Base-by-base conservation (phyloP, 768 basidiomycete genomes). In the Daedalea quercina region DNA sequence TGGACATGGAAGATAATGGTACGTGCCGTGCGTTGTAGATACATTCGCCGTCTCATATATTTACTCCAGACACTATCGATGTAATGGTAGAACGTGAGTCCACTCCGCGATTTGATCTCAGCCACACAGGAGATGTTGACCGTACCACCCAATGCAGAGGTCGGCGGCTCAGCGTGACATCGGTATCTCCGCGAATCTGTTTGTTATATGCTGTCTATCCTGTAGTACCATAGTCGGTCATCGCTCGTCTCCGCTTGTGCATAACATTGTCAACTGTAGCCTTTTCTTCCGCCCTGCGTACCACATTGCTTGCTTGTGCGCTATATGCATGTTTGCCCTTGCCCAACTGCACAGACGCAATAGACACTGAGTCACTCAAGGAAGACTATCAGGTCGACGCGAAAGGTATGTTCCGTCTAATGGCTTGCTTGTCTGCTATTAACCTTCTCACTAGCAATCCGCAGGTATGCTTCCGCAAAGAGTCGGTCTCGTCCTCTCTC, bases 81-180 rank as follows among this genome's bases (percentile, higher is more conserved):
- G 94, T 94, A 57, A 90, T 94, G 87, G 88, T 95, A 54, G 92
- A 95, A 74, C 93, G 92, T 94, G 73, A 58, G 84, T 78, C n/a
- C 12, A 44, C 53, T 52, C 31, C 41, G 23, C 37, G 47, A 25
- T 48, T n/a, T 28, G 17, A n/a, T n/a, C n/a, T 24, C 35, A 19
- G 34, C 31, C 11, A 33, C 45, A 13, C 26, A 19, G 23, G 22
- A 9, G 37, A 41, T n/a, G 19, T 24, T 47, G 44, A 44, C 19
- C 15, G 56, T 59, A 41, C 53, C 50, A 3, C n/a, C 9, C 17
- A 28, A 41, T 52, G 23, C 57, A 67, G 65, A 67, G 65, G 65
- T 67, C 52, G 65, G 65, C 34, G 65, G 65, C 22, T 64, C 60
- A 19, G 57, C 62, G 53, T 59, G 52, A 59, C 34, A 8, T 46